Evolutionary conservation across 495 filamentous ascomycete species (phyloP), one percentile per base, ranked within the genome.

Genomic region (Penicillium dipodomyicola): DNA sequence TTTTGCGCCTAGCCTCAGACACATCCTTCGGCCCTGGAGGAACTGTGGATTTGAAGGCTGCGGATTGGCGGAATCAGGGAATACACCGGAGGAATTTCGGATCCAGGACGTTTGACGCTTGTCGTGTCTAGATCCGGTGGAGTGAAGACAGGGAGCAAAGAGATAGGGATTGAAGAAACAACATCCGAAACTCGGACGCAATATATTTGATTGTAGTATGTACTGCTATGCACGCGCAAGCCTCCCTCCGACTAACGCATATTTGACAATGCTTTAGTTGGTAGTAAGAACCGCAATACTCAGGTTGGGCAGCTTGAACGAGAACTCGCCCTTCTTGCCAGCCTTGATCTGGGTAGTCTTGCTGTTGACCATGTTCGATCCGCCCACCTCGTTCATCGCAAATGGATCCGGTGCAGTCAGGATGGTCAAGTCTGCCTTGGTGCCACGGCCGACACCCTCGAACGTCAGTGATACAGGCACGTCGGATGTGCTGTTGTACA

Each of bases 401-500:
- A 68, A 63, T 20, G 65, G 70, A 56, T 70, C 67, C 0, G 80
- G 74, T 1, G 83, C 84, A 1, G 77, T 82, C 11, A 87, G 65
- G 4, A 87, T 74, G 5, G 82, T 87, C 65, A 90, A 69, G 23
- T 76, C 74, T 0, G 79, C 85, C 12, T 51, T 68, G 0, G 77
- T 67, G 5, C 78, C 79, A 1, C 69, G 58, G 11, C 56, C 54
- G 12, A 84, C 59, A 5, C 82, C 82, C 14, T 81, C 80, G 50
- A 89, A 88, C 5, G 65, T 65, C 15, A 88, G 56, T 5, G 69
- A 71, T 15, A 89, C 73, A 0, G 79, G 64, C 0, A 80, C 71
- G 20, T 70, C 59, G 4, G 50, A 71, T 4, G 85, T 83, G 51
- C 77, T 75, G 70, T 90, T 89, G 70, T 89, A 90, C 1, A 86